A percentile compares a stretch with the other conserved stretches of the same genome.
Conservation (phyloP, 257 asterid genomes). For the Verbena officinalis region DNA sequence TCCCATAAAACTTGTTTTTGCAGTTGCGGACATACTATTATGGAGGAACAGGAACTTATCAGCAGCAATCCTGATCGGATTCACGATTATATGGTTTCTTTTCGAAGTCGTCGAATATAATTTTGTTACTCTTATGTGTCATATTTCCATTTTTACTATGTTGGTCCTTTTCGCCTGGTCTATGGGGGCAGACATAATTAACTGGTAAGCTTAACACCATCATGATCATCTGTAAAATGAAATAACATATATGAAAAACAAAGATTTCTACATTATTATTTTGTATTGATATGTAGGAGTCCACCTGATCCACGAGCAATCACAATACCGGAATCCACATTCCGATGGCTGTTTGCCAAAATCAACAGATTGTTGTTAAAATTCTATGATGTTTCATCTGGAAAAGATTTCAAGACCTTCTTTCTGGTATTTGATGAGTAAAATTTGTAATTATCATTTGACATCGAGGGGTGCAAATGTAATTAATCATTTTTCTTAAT, state of each 20-base stretch:
- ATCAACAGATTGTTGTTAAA: slow-evolving; percentile 45
- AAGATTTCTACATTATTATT: not conserved
- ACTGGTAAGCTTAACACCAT: slow-evolving; percentile 41
- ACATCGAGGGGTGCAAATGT: too few species aligned
- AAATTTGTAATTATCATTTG: too few species aligned
- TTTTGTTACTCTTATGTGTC: slow-evolving; percentile 59
- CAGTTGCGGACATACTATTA: slow-evolving; percentile 67
- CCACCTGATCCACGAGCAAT: slow-evolving; percentile 58
- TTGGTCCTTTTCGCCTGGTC: slow-evolving; percentile 68
- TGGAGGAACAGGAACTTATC: slow-evolving; percentile 80
- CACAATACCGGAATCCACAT: slow-evolving; percentile 63
- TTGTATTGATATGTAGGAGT: slow-evolving; percentile 41
- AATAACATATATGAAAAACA: too few species aligned
- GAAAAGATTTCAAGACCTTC: slow-evolving; percentile 72
- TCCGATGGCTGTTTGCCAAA: slow-evolving; percentile 60
- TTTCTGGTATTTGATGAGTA: slow-evolving; percentile 46
- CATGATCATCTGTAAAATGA: too few species aligned
- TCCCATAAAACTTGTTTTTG: slow-evolving; percentile 7
- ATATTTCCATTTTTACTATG: slow-evolving; percentile 55
- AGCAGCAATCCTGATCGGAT: slow-evolving; percentile 61
- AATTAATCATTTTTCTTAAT: too few species aligned
- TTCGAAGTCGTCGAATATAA: slow-evolving; percentile 79
- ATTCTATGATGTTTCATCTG: slow-evolving; percentile 68
- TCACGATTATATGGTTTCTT: slow-evolving; percentile 68
- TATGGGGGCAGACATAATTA: slow-evolving; percentile 53